Evolutionary conservation across 371 early-diverging fungal genomes (phyloP).

Genomic region (Saksenaea vasiformis): DNA sequence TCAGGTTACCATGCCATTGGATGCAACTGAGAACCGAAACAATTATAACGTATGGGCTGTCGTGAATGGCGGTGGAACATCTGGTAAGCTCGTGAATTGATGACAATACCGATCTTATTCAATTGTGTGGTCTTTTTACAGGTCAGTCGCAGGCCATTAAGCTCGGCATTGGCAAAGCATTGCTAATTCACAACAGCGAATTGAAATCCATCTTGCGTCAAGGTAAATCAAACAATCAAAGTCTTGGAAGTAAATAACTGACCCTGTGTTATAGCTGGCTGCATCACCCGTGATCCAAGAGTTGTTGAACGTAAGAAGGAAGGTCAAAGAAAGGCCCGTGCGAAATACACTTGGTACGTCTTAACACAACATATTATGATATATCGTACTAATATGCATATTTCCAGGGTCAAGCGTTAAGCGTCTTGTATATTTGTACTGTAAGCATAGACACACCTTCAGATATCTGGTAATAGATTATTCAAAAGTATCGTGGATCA

Average conservation of each 20-base stretch:
- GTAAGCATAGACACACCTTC: neutral
- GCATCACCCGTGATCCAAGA: conserved; percentile 81
- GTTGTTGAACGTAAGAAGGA: conserved; percentile 98
- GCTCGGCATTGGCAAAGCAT: conserved; percentile 80
- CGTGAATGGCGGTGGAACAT: conserved; percentile 87
- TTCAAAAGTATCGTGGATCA: neutral
- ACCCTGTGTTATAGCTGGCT: conserved; percentile 56
- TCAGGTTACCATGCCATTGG: conserved; percentile 75
- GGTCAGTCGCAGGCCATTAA: conserved; percentile 90
- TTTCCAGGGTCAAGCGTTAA: conserved; percentile 32
- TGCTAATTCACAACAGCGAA: conserved; percentile 71
- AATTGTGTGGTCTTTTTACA: conserved; percentile 9
- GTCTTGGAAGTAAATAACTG: neutral
- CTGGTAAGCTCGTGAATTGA: conserved; percentile 48
- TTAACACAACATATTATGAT: neutral
- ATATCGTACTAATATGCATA: neutral
- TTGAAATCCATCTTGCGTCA: conserved; percentile 62
- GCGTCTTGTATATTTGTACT: conserved; percentile 1
- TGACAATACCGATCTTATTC: neutral
- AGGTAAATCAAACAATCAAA: no score
- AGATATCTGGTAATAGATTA: neutral
- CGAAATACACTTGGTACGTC: conserved; percentile 87
- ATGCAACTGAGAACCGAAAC: conserved; percentile 62
- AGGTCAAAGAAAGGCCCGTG: conserved; percentile 93
- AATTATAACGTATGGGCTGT: conserved; percentile 88